Evolutionary conservation across 768 basidiomycete species (phyloP).

Genomic region (Pulveroboletus ravenelii): DNA sequence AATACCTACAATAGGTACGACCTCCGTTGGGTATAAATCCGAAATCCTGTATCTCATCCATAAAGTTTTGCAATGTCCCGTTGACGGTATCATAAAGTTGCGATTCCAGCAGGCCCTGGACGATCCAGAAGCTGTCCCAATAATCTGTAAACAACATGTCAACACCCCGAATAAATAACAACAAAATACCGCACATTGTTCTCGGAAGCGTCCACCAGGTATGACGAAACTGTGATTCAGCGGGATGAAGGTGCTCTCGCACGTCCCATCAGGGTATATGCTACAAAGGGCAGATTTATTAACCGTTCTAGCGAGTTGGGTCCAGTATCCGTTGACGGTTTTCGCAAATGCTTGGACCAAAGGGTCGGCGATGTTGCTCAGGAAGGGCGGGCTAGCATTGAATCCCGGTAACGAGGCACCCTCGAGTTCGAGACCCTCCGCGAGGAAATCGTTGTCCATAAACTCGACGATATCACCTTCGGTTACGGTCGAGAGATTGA

Average conservation of each 20-base stretch:
- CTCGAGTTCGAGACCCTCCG: constrained; percentile 82
- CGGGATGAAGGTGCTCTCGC: constrained; percentile 84
- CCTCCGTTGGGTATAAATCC: constrained; percentile 97
- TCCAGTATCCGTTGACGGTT: constrained; percentile 86
- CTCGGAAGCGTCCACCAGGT: constrained; percentile 82
- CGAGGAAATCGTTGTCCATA: constrained; percentile 68
- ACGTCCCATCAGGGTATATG: constrained; percentile 42
- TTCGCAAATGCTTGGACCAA: constrained; percentile 67
- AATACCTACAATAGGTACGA: constrained; percentile 72
- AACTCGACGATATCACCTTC: constrained; percentile 65
- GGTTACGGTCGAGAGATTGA: constrained; percentile 41
- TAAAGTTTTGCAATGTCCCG: constrained; percentile 84
- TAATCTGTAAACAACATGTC: constrained; percentile 36
- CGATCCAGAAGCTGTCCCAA: constrained; percentile 80
- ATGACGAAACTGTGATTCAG: constrained; percentile 89
- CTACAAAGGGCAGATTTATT: constrained; percentile 65
- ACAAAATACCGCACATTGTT: constrained; percentile 59
- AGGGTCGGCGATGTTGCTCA: constrained; percentile 65
- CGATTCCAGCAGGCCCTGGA: constrained; percentile 81
- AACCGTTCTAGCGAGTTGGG: constrained; percentile 68
- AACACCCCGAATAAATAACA: neutral
- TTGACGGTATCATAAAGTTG: constrained; percentile 70
- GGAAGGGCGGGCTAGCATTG: constrained; percentile 56
- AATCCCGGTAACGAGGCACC: constrained; percentile 60
- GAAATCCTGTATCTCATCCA: constrained; percentile 81